These are phyloP conservation scores for Apiotrichum veenhuisii DNA, from an alignment of 1,284 basidiomycete genomes.

Conservation along the genomic window DNA sequence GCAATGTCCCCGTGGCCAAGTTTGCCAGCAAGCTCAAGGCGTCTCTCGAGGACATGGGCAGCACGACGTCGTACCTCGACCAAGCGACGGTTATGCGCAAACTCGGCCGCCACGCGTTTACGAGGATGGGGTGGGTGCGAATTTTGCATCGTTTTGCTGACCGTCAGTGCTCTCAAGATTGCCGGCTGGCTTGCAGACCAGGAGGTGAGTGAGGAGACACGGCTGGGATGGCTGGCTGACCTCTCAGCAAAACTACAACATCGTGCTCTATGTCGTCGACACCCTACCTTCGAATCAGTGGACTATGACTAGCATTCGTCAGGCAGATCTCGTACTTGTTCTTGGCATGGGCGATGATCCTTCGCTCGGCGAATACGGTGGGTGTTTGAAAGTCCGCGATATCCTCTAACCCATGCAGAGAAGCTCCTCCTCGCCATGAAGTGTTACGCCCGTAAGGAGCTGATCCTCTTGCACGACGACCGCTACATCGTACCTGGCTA, in stretches of 20 bases:
- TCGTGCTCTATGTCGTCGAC: conserved; percentile 89
- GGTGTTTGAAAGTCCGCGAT: neutral
- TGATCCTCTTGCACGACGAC: conserved; percentile 89
- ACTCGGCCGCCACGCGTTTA: conserved; percentile 87
- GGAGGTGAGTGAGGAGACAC: conserved; percentile 52
- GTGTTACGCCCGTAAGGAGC: conserved; percentile 94
- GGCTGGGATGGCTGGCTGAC: neutral
- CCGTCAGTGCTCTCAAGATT: conserved; percentile 73
- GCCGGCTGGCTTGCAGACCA: conserved; percentile 91
- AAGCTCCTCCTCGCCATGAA: conserved; percentile 81
- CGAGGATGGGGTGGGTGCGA: conserved; percentile 62
- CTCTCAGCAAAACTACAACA: conserved; percentile 68
- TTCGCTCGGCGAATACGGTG: conserved; percentile 69
- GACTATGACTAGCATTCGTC: conserved; percentile 95
- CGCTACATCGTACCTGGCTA: conserved; percentile 84
- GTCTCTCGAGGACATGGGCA: conserved; percentile 82
- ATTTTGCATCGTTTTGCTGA: neutral
- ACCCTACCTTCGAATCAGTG: conserved; percentile 86
- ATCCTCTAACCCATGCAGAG: conserved; percentile 54
- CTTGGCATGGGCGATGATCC: conserved; percentile 96
- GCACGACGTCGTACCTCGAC: conserved; percentile 81
- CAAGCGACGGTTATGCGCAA: conserved; percentile 86
- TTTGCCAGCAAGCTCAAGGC: conserved; percentile 84
- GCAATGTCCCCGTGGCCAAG: conserved; percentile 76
- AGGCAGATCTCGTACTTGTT: conserved; percentile 94